A percentile compares a stretch with the other conserved stretches of the same genome.
phyloP scores from a whole-genome alignment of 306 rosid species.

The Clitoria ternatea region DNA sequence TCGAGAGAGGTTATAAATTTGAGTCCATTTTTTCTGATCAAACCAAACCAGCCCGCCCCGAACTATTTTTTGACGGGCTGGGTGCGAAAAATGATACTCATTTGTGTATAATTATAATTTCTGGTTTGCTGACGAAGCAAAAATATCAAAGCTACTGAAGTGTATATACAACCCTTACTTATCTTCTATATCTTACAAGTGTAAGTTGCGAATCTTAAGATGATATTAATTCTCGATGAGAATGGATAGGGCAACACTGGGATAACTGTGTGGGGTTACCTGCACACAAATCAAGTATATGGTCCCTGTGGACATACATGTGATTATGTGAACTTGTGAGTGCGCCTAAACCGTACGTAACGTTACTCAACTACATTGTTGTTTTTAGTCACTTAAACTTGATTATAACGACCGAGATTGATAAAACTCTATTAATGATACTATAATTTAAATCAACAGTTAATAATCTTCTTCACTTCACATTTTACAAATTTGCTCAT shows the following conservation, averaged over 20 bases:
- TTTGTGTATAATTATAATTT: too few relatives aligned
- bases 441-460: too few relatives aligned
- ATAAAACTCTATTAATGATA: too few relatives aligned
- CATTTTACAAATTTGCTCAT: too few relatives aligned
- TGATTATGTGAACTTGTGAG: not conserved
- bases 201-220: not conserved
- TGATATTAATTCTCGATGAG: not conserved
- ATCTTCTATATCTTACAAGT: not conserved
- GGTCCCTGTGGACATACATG: not conserved
- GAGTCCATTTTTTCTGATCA: too few relatives aligned
- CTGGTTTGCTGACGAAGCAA: not conserved
- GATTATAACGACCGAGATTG: too few relatives aligned
- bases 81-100: too few relatives aligned
- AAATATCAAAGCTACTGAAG: not conserved
- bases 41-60: too few relatives aligned
- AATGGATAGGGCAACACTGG: constrained; percentile 7
- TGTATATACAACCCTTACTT: not conserved
- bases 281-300: constrained; percentile 14
- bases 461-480: too few relatives aligned
- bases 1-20: too few relatives aligned
- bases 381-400: too few relatives aligned
- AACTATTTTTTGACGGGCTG: too few relatives aligned
- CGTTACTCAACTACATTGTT: not conserved
- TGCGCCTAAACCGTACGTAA: not conserved
- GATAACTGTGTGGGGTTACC: constrained; percentile 10